These are phyloP conservation scores for Hordeum pubiflorum DNA, from an alignment of 202 grass and related monocot genomes.

Conservation along the genomic window DNA sequence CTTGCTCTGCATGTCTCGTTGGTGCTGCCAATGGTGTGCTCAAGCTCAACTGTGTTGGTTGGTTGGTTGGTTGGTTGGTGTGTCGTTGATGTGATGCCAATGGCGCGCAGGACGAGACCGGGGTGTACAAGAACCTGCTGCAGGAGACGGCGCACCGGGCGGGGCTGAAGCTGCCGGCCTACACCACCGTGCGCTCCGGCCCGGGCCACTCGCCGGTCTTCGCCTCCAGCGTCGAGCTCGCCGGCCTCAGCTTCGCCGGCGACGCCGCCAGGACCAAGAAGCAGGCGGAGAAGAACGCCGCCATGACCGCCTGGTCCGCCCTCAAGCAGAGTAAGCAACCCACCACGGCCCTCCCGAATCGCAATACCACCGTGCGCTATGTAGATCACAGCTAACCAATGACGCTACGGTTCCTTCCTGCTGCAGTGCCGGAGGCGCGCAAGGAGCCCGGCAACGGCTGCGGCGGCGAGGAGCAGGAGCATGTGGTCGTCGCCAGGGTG, in stretches of 20 bases:
- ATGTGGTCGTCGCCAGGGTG: constrained; percentile 49
- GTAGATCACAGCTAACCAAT: background rate
- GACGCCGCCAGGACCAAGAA: constrained; percentile 84
- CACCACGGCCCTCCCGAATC: background rate
- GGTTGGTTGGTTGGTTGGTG: background rate
- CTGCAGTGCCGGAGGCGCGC: constrained; percentile 58
- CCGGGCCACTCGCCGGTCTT: constrained; percentile 85
- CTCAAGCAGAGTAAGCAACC: constrained; percentile 63
- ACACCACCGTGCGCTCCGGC: constrained; percentile 74
- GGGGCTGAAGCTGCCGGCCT: constrained; percentile 67
- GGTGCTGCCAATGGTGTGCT: too few relatives aligned
- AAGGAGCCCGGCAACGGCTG: constrained; percentile 18
- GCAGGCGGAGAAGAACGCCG: constrained; percentile 96
- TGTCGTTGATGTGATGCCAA: background rate
- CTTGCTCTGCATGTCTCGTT: background rate
- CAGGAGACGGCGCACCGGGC: constrained; percentile 89
- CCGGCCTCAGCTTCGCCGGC: constrained; percentile 58
- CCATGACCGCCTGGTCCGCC: constrained; percentile 74
- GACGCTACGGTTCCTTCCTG: background rate
- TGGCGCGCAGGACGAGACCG: constrained; percentile 70
- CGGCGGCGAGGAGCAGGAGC: constrained; percentile 55
- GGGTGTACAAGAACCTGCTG: constrained; percentile 93
- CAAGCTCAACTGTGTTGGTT: too few relatives aligned
- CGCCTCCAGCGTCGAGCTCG: constrained; percentile 70
- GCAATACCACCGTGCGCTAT: background rate